These are phyloP conservation scores for Salpingoeca rosetta DNA, from an alignment of 78 protist genomes.

Conservation along the genomic window DNA sequence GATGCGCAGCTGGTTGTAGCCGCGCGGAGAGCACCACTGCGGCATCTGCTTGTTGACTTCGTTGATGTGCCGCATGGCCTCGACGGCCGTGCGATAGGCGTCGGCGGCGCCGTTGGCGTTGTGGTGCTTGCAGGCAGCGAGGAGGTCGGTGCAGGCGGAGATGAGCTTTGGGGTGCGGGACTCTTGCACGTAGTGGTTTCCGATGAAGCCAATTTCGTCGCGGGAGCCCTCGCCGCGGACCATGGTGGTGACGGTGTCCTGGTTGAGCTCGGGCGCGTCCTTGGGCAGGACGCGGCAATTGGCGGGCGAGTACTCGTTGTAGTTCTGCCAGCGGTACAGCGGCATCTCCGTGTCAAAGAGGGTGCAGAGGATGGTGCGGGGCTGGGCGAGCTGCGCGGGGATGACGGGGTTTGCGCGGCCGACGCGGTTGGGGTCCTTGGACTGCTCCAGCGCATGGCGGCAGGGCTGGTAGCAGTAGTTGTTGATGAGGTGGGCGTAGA, in stretches of 20 bases:
- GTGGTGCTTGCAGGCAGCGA: neutral
- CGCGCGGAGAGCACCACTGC: neutral
- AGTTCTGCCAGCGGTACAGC: neutral
- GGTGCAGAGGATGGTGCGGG: neutral
- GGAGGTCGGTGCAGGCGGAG: neutral
- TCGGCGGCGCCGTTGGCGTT: neutral
- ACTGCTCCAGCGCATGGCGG: neutral
- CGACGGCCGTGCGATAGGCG: neutral
- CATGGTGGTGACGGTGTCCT: neutral
- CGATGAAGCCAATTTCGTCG: neutral
- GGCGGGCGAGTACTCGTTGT: neutral
- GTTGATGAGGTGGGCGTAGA: neutral
- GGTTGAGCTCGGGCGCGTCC: neutral
- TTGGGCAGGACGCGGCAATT: neutral
- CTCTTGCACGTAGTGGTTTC: neutral
- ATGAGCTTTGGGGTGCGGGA: neutral
- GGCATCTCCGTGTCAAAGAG: neutral
- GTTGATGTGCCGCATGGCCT: neutral
- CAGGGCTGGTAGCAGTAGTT: neutral
- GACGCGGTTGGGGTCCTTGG: neutral
- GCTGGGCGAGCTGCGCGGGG: neutral
- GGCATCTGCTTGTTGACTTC: neutral
- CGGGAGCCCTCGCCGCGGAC: neutral
- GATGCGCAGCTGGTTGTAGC: neutral
- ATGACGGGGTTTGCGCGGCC: neutral